Conservation (phyloP, 2,329 filamentous ascomycete genomes). For the Emydomyces testavorans region DNA sequence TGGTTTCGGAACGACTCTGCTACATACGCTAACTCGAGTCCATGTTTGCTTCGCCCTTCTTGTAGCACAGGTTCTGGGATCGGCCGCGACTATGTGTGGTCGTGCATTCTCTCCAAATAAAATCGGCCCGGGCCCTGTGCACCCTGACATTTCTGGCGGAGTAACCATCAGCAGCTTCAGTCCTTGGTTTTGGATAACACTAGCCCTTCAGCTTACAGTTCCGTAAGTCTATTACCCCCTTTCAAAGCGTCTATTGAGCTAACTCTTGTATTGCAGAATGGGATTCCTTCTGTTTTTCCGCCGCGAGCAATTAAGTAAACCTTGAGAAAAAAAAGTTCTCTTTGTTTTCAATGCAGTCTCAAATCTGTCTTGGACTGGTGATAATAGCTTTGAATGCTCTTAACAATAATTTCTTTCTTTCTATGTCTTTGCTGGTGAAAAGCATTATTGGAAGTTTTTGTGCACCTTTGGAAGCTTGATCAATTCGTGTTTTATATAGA, state of each 20-base stretch:
- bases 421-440: no score
- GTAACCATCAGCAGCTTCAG: constrained; percentile 35
- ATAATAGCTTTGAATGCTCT: no score
- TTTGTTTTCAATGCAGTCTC: not conserved
- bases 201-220: constrained; percentile 47
- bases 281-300: constrained; percentile 37
- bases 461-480: no score
- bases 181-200: constrained; percentile 50
- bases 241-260: not conserved
- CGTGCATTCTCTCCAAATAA: constrained; percentile 50
- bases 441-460: no score
- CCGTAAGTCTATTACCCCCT: constrained; percentile 41
- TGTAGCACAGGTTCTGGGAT: constrained; percentile 51
- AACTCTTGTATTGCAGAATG: constrained; percentile 20
- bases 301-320: constrained; percentile 37
- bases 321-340: constrained; percentile 19
- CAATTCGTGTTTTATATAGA: no score
- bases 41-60: constrained; percentile 39
- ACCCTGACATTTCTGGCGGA: constrained; percentile 44
- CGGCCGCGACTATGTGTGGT: constrained; percentile 50
- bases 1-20: constrained; percentile 56
- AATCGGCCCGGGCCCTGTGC: constrained; percentile 50
- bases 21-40: constrained; percentile 53
- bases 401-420: no score
- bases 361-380: no score